Evolutionary conservation across 2,329 filamentous ascomycete genomes (phyloP), one percentile per base, ranked within the genome.

Genomic region (Orbilia oligospora): DNA sequence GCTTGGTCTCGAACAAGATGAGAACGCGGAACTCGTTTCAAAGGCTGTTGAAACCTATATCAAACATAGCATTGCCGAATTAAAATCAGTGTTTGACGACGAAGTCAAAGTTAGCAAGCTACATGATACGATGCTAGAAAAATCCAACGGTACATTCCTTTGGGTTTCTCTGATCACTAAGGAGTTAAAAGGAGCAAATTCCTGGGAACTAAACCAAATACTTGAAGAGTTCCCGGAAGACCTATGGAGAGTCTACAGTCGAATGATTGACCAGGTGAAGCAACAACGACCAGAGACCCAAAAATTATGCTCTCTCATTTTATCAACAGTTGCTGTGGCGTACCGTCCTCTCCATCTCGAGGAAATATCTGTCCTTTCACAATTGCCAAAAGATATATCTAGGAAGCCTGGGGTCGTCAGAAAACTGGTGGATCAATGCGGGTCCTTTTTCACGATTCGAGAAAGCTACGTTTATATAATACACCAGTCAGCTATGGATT

Each of bases 401-500:
- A 76, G 80, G 12, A 64, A 82, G 16, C 10, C 41, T 6, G 64
- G 81, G 5, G 61, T 68, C 0, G 16, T 85, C 3, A 14, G 65
- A 44, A 71, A 84, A 3, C 80, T 86, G 5, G 80, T 87, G 8
- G 33, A 76, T 1, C 16, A 71, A 2, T 87, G 84, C 76, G 84
- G 85, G 18, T 87, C 84, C 4, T 86, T 87, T 66, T 80, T 87
- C 0, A 85, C 82, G 0, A 16, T 85, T 30, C 81, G 81, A 38
- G 63, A 84, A 0, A 71, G 48, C 0, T 76, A 38, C 0, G 55
- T 87, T 6, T 84, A 82, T 56, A 83, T 86, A 75, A 82, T 87
- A 0, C 85, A 87, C 73, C 84, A 86, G 71, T 87, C 85, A 3
- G 86, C 85, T 0, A 86, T 86, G 78, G 86, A 87, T 18, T 86